A percentile compares a stretch with the other conserved stretches of the same genome.
These are phyloP conservation scores for Agaricus subrufescens DNA, from an alignment of 768 basidiomycete genomes.

Conservation along the genomic window DNA sequence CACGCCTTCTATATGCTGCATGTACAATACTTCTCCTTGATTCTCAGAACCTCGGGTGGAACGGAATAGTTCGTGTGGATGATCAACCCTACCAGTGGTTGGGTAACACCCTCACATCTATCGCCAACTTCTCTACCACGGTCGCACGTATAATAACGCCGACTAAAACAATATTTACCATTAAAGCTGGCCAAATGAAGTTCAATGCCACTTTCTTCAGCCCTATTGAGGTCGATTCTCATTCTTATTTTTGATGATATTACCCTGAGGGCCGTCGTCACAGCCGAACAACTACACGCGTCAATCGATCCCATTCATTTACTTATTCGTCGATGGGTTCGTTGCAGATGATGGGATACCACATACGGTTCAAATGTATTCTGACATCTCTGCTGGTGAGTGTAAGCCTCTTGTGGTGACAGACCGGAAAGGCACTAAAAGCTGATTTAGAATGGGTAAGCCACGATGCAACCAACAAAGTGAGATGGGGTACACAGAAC, in stretches of 20 bases:
- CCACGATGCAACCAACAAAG: constrained; percentile 22
- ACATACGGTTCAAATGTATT: constrained; percentile 40
- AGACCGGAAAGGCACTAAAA: not conserved
- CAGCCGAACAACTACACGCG: constrained; percentile 42
- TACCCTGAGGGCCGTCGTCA: not conserved
- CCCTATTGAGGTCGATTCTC: constrained; percentile 44
- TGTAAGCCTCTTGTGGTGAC: not conserved
- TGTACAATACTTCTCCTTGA: not conserved
- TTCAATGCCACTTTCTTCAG: constrained; percentile 49
- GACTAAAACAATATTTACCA: constrained; percentile 45
- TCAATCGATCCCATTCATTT: constrained; percentile 53
- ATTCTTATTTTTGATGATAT: not conserved
- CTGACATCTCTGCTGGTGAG: constrained; percentile 37
- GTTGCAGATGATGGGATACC: constrained; percentile 28
- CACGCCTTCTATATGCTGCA: too few species aligned
- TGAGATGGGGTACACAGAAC: constrained; percentile 38
- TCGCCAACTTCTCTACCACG: constrained; percentile 16
- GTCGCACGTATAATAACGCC: constrained; percentile 36
- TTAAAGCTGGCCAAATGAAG: constrained; percentile 46
- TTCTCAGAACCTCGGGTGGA: constrained; percentile 39
- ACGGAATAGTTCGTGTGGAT: constrained; percentile 45
- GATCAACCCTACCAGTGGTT: constrained; percentile 38
- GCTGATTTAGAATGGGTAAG: constrained; percentile 27
- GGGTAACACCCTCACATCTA: constrained; percentile 20
- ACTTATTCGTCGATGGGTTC: constrained; percentile 33